Percentiles rank a stretch among this genome's conserved stretches.
Conservation (phyloP, 495 filamentous ascomycete species). For the Paragyromitra xinjiangensis region DNA sequence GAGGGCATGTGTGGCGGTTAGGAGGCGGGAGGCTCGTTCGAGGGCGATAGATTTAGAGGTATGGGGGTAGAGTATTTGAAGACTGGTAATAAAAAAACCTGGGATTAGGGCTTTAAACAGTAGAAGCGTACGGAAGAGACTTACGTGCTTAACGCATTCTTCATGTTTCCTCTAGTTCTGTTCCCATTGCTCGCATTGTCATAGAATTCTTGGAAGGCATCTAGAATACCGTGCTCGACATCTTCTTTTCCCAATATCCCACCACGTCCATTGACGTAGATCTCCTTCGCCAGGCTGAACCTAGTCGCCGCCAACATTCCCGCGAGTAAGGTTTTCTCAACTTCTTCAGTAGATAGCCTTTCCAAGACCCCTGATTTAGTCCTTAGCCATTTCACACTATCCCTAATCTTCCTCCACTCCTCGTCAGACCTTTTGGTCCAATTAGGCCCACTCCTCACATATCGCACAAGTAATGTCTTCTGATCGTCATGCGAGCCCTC, state of each 20-base stretch:
- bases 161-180: constrained; percentile 72
- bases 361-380: constrained; percentile 45
- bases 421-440: constrained; percentile 55
- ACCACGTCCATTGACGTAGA: constrained; percentile 48
- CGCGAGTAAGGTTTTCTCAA: constrained; percentile 49
- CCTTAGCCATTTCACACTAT: constrained; percentile 50
- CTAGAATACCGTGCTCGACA: constrained; percentile 68
- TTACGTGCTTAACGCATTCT: constrained; percentile 72
- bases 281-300: constrained; percentile 50
- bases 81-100: constrained; percentile 25
- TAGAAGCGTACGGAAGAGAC: constrained; percentile 51
- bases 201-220: constrained; percentile 68
- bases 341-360: constrained; percentile 41
- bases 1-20: constrained; percentile 85
- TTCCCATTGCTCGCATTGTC: constrained; percentile 82
- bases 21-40: constrained; percentile 61
- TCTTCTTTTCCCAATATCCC: constrained; percentile 59
- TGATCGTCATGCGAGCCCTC: constrained; percentile 53
- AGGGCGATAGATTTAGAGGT: constrained; percentile 53
- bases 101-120: neutral
- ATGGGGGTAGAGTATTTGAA: constrained; percentile 54
- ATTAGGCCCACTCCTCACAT: constrained; percentile 46
- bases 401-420: constrained; percentile 51
- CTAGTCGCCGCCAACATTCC: constrained; percentile 53
- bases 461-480: constrained; percentile 42